Percentiles rank a stretch among this genome's conserved stretches.
Evolutionary conservation across 1,284 basidiomycete species (phyloP).

Genomic region (Melanopsichium pennsylvanicum): DNA sequence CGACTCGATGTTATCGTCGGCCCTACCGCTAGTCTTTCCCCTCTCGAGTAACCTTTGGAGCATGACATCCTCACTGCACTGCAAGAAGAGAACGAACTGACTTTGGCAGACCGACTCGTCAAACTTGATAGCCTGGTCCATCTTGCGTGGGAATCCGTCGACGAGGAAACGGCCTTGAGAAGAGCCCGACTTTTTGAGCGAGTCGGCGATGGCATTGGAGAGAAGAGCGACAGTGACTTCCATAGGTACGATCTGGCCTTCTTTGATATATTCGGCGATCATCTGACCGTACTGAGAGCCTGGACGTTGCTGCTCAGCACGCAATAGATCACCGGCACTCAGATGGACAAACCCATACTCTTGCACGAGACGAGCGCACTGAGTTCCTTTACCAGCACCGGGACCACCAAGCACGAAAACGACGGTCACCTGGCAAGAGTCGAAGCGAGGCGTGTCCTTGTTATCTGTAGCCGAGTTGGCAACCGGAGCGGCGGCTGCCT

Average conservation of each 20-base stretch:
- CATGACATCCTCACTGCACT: conserved; percentile 90
- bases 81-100: conserved; percentile 83
- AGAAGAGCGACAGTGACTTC: conserved; percentile 95
- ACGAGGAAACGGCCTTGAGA: conserved; percentile 83
- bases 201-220: conserved; percentile 86
- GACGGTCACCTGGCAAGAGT: conserved; percentile 80
- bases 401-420: conserved; percentile 97
- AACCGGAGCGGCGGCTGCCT: conserved; percentile 1
- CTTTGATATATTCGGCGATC: conserved; percentile 87
- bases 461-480: neutral
- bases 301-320: conserved; percentile 87
- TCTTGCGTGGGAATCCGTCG: conserved; percentile 97
- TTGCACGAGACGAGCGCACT: conserved; percentile 85
- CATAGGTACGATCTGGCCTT: conserved; percentile 95
- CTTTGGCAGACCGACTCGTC: conserved; percentile 82
- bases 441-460: conserved; percentile 70
- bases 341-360: conserved; percentile 93
- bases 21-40: conserved; percentile 90
- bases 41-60: conserved; percentile 83
- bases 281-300: conserved; percentile 85
- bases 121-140: conserved; percentile 96
- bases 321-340: conserved; percentile 94
- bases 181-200: conserved; percentile 67
- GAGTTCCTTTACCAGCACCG: conserved; percentile 97
- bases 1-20: conserved; percentile 94